Conservation (phyloP, 208 protist genomes). For the Porcisia hertigi region DNA sequence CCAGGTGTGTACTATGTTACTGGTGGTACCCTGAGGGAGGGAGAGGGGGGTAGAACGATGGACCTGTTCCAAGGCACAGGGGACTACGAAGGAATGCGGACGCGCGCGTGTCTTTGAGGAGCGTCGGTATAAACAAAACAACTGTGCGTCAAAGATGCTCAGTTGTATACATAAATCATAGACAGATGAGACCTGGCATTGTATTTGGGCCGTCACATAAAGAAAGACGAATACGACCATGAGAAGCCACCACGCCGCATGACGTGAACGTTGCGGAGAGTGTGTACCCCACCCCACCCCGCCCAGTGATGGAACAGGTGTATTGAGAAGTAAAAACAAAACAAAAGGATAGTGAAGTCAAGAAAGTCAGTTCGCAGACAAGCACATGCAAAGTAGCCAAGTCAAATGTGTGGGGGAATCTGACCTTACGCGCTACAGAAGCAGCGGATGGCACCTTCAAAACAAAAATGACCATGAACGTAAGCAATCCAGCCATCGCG, state of each 20-base stretch:
- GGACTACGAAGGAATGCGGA: not conserved
- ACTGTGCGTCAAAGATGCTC: not conserved
- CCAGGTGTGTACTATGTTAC: conserved; percentile 2
- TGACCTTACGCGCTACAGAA: not conserved
- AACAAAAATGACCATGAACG: not conserved
- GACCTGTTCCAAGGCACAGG: not conserved
- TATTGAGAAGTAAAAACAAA: not conserved
- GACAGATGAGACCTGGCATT: not conserved
- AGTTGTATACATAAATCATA: not conserved
- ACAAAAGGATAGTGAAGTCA: not conserved
- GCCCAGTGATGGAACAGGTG: not conserved
- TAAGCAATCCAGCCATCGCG: not conserved
- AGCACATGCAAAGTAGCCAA: too few relatives aligned
- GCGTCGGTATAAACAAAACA: not conserved
- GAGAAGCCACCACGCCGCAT: not conserved
- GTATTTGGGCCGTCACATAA: not conserved
- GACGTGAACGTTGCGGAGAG: not conserved
- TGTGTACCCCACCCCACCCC: too few relatives aligned
- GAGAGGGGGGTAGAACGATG: not conserved
- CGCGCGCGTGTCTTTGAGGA: not conserved
- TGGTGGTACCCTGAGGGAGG: not conserved
- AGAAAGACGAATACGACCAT: not conserved
- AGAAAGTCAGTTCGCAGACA: not conserved
- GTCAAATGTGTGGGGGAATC: not conserved
- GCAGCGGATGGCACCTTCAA: not conserved